Evolutionary conservation across 202 grass and related monocot species (phyloP), one percentile per base, ranked within the genome.

Genomic region (Musa balbisiana): DNA sequence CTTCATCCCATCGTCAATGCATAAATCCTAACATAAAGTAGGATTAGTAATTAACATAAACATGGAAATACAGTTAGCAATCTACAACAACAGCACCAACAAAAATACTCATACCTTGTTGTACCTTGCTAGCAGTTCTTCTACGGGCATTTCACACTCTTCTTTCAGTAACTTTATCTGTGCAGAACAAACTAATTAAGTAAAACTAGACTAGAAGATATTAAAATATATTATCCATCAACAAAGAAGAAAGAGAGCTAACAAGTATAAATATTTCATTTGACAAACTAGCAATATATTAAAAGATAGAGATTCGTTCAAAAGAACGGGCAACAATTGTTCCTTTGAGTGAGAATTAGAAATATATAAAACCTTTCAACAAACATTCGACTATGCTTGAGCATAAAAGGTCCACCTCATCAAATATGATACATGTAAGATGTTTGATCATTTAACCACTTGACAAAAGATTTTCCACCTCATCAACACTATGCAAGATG

Each of bases 141-240:
- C 89, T 64, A 99, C 69, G 54, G 95, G 87, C 65, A 99, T 87
- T 76, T 99, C 91, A 6, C 89, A 92, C 87, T 99, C 95, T 80
- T 90, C 89, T 67, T 99, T 91, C 85, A 99, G 82, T 79, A 90
- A 85, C 71, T 90, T 92, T 81, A 99, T 88, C 95, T 99, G 87
- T 5, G 77, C 53, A 81, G 70, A 66, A 43, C 67, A 51, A 21
- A 17, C 49, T 20, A 51, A 10, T 13, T 70, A 20, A 51, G 43
- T 1, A 51, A 33, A 51, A 70, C 10, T 20, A 51, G 11, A 21
- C 2, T 43, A 43, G 33, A 43, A 43, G 33, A 43, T 43, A 43
- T 43, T 43, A 43, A 43, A 43, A 43, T 43, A 43, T 43, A 43
- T 43, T 43, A 43, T 43, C 33, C 33, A 43, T 43, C 5, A 49